Evolutionary conservation across 1,139 yeast genomes (phyloP), one percentile per base, ranked within the genome.

Genomic region (Debaryomyces sp.): DNA sequence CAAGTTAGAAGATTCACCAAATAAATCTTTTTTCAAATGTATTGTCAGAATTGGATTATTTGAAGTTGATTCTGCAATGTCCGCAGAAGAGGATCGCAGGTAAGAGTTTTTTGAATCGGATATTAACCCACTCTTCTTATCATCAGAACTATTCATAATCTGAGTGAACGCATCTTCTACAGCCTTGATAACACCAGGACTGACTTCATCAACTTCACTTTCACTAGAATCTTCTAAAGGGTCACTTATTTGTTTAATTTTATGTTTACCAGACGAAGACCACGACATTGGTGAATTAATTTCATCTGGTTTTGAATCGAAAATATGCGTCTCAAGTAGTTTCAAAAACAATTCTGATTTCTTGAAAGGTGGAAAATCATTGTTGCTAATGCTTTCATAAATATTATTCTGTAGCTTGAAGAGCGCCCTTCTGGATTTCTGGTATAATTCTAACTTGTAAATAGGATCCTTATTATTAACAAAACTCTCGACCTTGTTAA

Each of bases 151-250:
- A 24, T 69, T 68, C 77, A 85, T 82, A 44, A 87, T 85, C 54
- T 84, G 82, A 21, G 80, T 79, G 52, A 87, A 76, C 1, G 90
- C 94, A 59, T 82, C 84, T 60, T 87, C 91, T 15, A 87, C 87
- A 0, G 90, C 92, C 47, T 71, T 69, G 2, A 83, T 62, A 0
- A 81, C 85, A n/a, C 68, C 76, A 1, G 75, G 73, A 46, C 77
- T 73, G 5, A 69, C 71, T 29, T 48, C 48, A 7, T 49, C 44
- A 4, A 10, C n/a, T 22, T 32, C 45, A 10, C 39, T 38, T 7
- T 27, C 38, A 6, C 21, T 21, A 6, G 27, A 29, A n/a, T 15
- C n/a, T n/a, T 26, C 41, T 26, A 13, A 10, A 18, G 10, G 2
- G 10, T 21, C 22, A 12, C 6, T 6, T 3, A 13, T n/a, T n/a